phyloP scores from a whole-genome alignment of 768 basidiomycete genomes.

The Naganishia randhawae region DNA sequence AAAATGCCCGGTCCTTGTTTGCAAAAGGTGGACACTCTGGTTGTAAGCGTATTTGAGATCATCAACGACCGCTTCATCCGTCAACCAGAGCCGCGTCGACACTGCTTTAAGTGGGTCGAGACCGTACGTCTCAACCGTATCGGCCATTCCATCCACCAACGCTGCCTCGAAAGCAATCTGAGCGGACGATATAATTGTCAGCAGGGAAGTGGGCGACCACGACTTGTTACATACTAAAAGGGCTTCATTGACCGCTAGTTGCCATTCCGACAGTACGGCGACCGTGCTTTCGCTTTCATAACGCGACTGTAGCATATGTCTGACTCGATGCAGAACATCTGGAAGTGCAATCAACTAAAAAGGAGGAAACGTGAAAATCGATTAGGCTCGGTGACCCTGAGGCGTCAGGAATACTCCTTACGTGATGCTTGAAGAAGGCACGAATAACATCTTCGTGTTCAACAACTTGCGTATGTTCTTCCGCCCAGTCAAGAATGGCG shows the following conservation, averaged over 20 bases:
- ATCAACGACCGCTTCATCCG: constrained; percentile 12
- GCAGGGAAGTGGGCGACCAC: background rate
- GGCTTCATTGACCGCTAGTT: constrained; percentile 12
- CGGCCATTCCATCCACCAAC: constrained; percentile 13
- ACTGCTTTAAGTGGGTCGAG: background rate
- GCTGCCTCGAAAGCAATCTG: constrained; percentile 19
- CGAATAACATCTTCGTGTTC: constrained; percentile 20
- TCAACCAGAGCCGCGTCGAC: constrained; percentile 24
- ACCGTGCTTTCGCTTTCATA: constrained; percentile 3
- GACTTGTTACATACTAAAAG: background rate
- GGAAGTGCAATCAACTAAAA: constrained; percentile 2
- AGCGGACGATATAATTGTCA: background rate
- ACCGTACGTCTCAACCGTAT: constrained; percentile 1
- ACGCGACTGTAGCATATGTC: constrained; percentile 1
- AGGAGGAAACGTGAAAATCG: too few relatives aligned
- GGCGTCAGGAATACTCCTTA: background rate
- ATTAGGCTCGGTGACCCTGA: too few relatives aligned
- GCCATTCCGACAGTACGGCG: constrained; percentile 12
- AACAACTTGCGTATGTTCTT: constrained; percentile 4
- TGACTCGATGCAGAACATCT: constrained; percentile 6
- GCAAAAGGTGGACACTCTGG: constrained; percentile 12
- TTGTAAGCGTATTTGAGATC: constrained; percentile 21
- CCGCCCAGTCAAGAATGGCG: constrained; percentile 16
- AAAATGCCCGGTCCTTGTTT: constrained; percentile 5
- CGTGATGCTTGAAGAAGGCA: constrained; percentile 20